These are phyloP conservation scores for Prinsepia uniflora DNA, from an alignment of 306 rosid genomes.

Conservation along the genomic window DNA sequence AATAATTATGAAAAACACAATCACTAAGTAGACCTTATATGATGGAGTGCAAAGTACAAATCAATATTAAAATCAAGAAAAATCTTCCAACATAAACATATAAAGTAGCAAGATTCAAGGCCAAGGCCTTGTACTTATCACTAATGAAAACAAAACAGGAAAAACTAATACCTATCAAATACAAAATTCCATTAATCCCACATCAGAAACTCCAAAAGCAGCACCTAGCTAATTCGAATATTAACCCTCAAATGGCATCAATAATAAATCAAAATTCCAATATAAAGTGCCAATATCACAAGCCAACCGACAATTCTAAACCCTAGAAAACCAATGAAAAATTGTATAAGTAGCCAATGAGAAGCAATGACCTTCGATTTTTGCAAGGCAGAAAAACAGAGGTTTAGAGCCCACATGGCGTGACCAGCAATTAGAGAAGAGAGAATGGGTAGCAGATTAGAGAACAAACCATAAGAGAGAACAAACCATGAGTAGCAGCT, in stretches of 20 bases:
- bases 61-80: constrained; percentile 15
- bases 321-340: constrained; percentile 16
- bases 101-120: neutral
- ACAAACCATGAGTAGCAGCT: no score
- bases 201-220: constrained; percentile 5
- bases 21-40: neutral
- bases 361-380: no score
- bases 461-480: no score
- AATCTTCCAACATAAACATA: constrained; percentile 8
- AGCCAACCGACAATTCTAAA: constrained; percentile 6
- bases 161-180: constrained; percentile 1
- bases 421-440: no score
- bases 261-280: neutral
- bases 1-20: neutral
- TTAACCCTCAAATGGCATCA: constrained; percentile 6
- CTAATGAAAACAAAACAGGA: neutral
- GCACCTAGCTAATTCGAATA: constrained; percentile 23
- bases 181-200: constrained; percentile 21
- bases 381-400: no score
- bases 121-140: constrained; percentile 23
- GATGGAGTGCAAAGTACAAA: neutral
- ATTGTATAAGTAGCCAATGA: constrained; percentile 3
- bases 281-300: neutral
- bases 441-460: no score
- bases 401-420: no score